Evolutionary conservation across 1,139 yeast species (phyloP), one percentile per base, ranked within the genome.

Genomic region (Geotrichum reessii): DNA sequence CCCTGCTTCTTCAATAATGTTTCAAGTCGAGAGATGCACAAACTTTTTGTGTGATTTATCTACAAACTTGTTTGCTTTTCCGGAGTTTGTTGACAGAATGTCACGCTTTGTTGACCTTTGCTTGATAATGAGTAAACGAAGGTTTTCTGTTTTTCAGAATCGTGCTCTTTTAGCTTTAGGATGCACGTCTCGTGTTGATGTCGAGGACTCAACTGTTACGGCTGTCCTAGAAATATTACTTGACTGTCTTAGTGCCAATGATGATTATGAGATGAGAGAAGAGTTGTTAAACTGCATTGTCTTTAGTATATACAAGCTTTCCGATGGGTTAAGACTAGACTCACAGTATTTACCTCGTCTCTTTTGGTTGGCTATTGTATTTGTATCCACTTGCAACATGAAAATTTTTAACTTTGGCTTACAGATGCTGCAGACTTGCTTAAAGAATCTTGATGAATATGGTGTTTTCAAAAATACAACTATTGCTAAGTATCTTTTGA

Each of bases 151-250:
- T 27, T 77, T 89, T 58, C 92, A 89, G 67, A 82, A 84, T 9
- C 77, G 96, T 59, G 91, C 95, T 0, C 75, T 87, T 59, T 76
- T 89, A 63, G 80, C 87, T 4, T 78, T 87, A 28, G 96, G 96
- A 47, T 83, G 87, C 52, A 71, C 88, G 49, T 80, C 91, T 0
- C 82, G 82, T 63, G 73, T 77, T 22, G 91, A 91, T 33, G 81
- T 86, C 22, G 81, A 82, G 55, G 89, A 85, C 66, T 75, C 79
- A 6, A 75, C 86, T 17, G 84, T 87, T 0, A 73, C 82, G 52
- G 78, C 78, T 57, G 74, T 81, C 14, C 73, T 57, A 67, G 69
- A 53, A 63, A 74, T 64, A 46, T 63, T 53, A 63, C 64, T 50
- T 70, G 72, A 57, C 70, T 74, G 65, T 58, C 66, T 55, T 56